Percentiles rank a stretch among this genome's conserved stretches.
phyloP scores from a whole-genome alignment of 192 early-diverging fungal genomes.

The Gryganskiella cystojenkinii region DNA sequence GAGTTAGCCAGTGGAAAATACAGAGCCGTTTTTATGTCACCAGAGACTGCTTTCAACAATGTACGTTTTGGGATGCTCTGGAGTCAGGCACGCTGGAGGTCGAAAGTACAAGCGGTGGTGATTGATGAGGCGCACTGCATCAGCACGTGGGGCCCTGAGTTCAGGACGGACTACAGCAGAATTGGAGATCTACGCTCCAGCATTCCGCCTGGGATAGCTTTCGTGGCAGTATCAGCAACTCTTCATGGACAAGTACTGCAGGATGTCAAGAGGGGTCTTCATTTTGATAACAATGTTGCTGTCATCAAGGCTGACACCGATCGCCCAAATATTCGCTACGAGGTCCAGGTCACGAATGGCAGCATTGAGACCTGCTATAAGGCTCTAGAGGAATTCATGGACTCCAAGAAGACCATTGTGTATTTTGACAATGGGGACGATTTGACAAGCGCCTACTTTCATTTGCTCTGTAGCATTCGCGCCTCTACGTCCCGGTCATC shows the following conservation, averaged over 20 bases:
- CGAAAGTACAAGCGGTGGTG: background rate
- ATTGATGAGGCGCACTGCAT: conserved; percentile 28
- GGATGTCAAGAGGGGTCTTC: conserved; percentile 6
- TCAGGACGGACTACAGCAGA: conserved; percentile 9
- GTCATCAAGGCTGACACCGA: conserved; percentile 16
- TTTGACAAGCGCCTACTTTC: background rate
- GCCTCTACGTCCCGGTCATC: background rate
- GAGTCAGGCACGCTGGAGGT: background rate
- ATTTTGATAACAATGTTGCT: background rate
- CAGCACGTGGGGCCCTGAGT: conserved; percentile 9
- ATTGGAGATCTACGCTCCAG: conserved; percentile 3
- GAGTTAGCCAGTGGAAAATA: conserved; percentile 3
- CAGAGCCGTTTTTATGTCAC: conserved; percentile 28
- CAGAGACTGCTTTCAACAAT: conserved; percentile 8
- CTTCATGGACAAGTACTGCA: background rate
- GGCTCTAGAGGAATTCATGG: background rate
- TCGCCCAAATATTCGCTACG: conserved; percentile 11
- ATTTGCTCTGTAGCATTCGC: background rate
- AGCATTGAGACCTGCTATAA: background rate
- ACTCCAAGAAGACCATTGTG: conserved; percentile 1
- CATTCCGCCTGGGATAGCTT: background rate
- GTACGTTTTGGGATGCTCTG: conserved; percentile 1
- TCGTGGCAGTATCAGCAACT: conserved; percentile 22
- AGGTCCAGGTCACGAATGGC: conserved; percentile 3
- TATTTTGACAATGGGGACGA: background rate